phyloP scores from a whole-genome alignment of 805 yeast genomes.

The Cyberlindnera amylophila region DNA sequence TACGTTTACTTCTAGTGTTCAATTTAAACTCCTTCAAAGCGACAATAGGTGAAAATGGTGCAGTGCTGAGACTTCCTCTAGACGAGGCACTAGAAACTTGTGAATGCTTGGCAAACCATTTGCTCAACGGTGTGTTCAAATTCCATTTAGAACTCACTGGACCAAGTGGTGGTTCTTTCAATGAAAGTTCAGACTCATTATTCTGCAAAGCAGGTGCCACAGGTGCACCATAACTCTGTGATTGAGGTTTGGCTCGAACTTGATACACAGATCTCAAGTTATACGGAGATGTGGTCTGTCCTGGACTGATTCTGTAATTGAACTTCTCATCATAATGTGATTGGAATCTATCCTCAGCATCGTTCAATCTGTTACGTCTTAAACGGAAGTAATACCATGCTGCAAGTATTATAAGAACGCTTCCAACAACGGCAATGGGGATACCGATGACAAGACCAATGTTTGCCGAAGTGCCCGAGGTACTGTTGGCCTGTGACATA shows the following conservation, averaged over 20 bases:
- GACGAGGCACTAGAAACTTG: conserved; percentile 9
- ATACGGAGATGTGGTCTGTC: conserved; percentile 9
- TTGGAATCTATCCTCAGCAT: conserved; percentile 12
- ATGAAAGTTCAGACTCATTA: conserved; percentile 17
- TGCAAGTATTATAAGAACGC: conserved; percentile 9
- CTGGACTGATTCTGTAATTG: conserved; percentile 20
- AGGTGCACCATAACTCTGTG: conserved; percentile 1
- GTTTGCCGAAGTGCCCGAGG: conserved; percentile 9
- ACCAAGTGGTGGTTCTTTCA: conserved; percentile 17
- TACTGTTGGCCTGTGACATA: not conserved
- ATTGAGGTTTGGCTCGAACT: conserved; percentile 9
- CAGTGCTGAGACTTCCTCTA: conserved; percentile 23
- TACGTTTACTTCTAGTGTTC: conserved; percentile 12
- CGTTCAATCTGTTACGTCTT: conserved; percentile 8
- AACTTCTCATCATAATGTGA: conserved; percentile 24
- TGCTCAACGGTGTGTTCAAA: conserved; percentile 26
- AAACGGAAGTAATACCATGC: conserved; percentile 16
- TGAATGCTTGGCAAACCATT: conserved; percentile 25
- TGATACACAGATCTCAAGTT: conserved; percentile 16
- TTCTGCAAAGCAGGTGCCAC: not conserved
- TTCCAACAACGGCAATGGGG: conserved; percentile 24
- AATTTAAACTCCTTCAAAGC: conserved; percentile 25
- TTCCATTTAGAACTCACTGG: conserved; percentile 20
- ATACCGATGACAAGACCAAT: conserved; percentile 26
- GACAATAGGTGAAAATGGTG: conserved; percentile 23